A percentile compares a stretch with the other conserved stretches of the same genome.
Conservation (phyloP, 352 stramenopile genomes). For the Globisporangium acanthophoron region DNA sequence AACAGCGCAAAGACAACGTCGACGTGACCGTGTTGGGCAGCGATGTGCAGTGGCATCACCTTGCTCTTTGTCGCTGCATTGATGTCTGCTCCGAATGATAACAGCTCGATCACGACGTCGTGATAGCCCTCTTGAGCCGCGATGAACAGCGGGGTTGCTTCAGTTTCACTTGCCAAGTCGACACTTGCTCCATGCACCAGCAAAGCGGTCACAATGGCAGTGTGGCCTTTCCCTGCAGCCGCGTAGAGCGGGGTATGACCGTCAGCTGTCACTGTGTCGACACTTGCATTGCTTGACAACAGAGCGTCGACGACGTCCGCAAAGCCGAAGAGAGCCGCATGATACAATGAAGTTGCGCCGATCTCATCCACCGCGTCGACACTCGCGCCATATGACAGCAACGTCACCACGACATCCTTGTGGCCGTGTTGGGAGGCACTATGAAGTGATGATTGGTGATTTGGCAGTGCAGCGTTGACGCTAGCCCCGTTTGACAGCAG, state of each 20-base stretch:
- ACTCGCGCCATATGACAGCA: conserved; percentile 30
- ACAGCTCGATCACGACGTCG: background rate
- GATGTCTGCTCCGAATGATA: background rate
- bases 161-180: background rate
- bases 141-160: background rate
- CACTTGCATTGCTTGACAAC: too few relatives aligned
- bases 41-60: conserved; percentile 34
- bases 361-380: conserved; percentile 32
- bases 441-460: conserved; percentile 18
- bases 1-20: conserved; percentile 32
- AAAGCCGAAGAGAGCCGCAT: conserved; percentile 34
- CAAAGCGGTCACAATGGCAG: background rate
- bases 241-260: too few relatives aligned
- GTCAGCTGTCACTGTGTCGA: too few relatives aligned
- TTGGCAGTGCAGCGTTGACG: too few relatives aligned
- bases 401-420: conserved; percentile 24
- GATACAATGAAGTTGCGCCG: conserved; percentile 35
- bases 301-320: conserved; percentile 1
- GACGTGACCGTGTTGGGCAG: conserved; percentile 28
- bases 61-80: background rate
- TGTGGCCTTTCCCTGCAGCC: too few relatives aligned
- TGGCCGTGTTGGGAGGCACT: conserved; percentile 41
- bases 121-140: background rate
- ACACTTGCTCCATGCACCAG: background rate
- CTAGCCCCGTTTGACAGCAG: too few relatives aligned